Conservation (phyloP, 2,329 filamentous ascomycete species). For the Neodidymelliopsis sp. region DNA sequence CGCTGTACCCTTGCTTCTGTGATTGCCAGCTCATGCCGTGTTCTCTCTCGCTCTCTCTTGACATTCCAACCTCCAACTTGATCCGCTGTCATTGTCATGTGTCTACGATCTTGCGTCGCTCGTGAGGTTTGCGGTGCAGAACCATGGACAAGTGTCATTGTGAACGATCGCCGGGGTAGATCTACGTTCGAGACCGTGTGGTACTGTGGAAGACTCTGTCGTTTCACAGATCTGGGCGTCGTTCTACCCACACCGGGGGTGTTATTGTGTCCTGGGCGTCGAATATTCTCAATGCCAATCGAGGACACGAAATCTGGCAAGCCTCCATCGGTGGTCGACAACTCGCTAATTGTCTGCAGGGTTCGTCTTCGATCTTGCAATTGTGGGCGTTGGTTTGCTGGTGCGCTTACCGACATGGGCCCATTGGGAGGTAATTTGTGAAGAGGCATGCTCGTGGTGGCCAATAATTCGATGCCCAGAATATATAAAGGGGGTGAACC, state of each 20-base stretch:
- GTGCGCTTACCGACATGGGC: slow-evolving; percentile 5
- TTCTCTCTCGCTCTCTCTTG: slow-evolving; percentile 26
- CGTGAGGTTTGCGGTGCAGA: slow-evolving; percentile 10
- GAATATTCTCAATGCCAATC: slow-evolving; percentile 9
- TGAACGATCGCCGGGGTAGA: slow-evolving; percentile 1
- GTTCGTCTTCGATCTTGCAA: slow-evolving; percentile 34
- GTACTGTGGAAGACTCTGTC: slow-evolving; percentile 29
- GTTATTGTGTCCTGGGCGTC: slow-evolving; percentile 3
- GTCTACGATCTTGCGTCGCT: not conserved
- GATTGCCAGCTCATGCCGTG: slow-evolving; percentile 25
- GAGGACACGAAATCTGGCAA: slow-evolving; percentile 21
- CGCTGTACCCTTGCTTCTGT: slow-evolving; percentile 18
- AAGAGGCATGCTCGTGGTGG: slow-evolving; percentile 24
- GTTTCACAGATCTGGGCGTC: slow-evolving; percentile 16
- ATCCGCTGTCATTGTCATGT: not conserved
- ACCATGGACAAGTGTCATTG: slow-evolving; percentile 9
- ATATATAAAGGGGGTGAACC: not conserved
- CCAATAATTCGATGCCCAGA: not conserved
- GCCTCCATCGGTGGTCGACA: slow-evolving; percentile 24
- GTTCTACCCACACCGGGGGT: not conserved
- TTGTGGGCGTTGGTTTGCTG: slow-evolving; percentile 8
- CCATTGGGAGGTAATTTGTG: slow-evolving; percentile 26
- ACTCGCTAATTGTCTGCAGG: slow-evolving; percentile 41
- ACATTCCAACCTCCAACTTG: slow-evolving; percentile 29
- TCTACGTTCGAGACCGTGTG: slow-evolving; percentile 4